Evolutionary conservation across 768 basidiomycete species (phyloP).

Genomic region (Trametes sanguinea): DNA sequence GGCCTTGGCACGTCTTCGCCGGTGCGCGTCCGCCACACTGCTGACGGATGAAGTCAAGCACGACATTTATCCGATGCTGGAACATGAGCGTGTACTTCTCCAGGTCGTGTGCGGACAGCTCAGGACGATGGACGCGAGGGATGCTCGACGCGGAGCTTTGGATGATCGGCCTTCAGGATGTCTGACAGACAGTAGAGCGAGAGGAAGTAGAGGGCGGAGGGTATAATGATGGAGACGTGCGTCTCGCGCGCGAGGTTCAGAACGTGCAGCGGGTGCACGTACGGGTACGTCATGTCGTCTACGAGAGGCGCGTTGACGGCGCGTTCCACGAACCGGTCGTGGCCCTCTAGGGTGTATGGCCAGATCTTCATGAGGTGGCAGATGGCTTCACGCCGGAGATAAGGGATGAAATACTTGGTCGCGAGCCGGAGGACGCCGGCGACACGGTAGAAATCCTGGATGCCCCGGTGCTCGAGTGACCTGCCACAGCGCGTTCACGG

Average conservation of each 20-base stretch:
- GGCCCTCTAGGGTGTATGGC: conserved; percentile 54
- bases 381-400: conserved; percentile 54
- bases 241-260: conserved; percentile 57
- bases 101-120: conserved; percentile 45
- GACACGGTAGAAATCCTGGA: conserved; percentile 57
- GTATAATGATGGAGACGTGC: conserved; percentile 48
- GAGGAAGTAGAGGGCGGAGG: conserved; percentile 58
- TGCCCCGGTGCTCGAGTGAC: conserved; percentile 39
- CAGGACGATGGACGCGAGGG: conserved; percentile 52
- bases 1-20: neutral
- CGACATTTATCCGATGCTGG: conserved; percentile 51
- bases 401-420: conserved; percentile 59
- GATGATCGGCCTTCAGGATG: conserved; percentile 50
- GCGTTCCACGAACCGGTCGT: conserved; percentile 55
- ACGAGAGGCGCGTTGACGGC: conserved; percentile 46
- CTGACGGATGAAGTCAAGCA: conserved; percentile 50
- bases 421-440: conserved; percentile 59
- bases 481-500: conserved; percentile 10
- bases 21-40: conserved; percentile 36
- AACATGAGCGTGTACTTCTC: conserved; percentile 56
- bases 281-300: conserved; percentile 54
- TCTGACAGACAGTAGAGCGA: conserved; percentile 55
- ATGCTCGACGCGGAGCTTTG: conserved; percentile 51
- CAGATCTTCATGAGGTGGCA: conserved; percentile 50
- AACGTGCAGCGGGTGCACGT: conserved; percentile 58